These are phyloP conservation scores for Penicillium sp. DNA, from an alignment of 2,329 filamentous ascomycete species.

Conservation along the genomic window DNA sequence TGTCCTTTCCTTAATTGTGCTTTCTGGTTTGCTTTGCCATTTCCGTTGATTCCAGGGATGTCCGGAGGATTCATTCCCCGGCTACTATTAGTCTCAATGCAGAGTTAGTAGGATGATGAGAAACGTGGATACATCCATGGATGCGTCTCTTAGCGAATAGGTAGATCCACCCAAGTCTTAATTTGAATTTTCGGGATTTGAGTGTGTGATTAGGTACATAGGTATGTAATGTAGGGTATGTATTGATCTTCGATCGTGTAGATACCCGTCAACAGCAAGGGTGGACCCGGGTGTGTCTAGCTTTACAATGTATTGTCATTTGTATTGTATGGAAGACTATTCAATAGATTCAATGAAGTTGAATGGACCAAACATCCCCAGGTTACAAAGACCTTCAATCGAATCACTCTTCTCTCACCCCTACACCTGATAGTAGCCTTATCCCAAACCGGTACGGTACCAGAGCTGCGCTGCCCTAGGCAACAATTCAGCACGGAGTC, in stretches of 20 bases:
- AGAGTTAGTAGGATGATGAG: neutral
- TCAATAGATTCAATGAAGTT: neutral
- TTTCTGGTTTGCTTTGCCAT: neutral
- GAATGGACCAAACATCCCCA: neutral
- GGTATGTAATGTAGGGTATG: too few species aligned
- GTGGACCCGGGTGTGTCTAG: neutral
- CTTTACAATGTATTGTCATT: conserved; percentile 3
- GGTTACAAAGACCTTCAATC: neutral
- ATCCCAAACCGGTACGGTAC: conserved; percentile 5
- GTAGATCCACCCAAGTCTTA: neutral
- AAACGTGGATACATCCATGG: neutral
- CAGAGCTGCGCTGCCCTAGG: conserved; percentile 5
- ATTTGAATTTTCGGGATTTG: neutral
- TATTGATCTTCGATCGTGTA: neutral
- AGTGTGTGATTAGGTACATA: neutral
- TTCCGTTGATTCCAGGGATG: neutral
- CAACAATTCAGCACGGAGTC: conserved; percentile 11
- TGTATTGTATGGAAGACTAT: neutral
- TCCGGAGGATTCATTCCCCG: neutral
- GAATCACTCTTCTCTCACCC: neutral
- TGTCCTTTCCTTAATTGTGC: conserved; percentile 3
- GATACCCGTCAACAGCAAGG: neutral
- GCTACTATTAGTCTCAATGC: neutral
- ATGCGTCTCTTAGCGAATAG: neutral
- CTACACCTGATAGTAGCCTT: neutral